phyloP scores from a whole-genome alignment of 495 filamentous ascomycete genomes.

The Talaromyces proteolyticus region DNA sequence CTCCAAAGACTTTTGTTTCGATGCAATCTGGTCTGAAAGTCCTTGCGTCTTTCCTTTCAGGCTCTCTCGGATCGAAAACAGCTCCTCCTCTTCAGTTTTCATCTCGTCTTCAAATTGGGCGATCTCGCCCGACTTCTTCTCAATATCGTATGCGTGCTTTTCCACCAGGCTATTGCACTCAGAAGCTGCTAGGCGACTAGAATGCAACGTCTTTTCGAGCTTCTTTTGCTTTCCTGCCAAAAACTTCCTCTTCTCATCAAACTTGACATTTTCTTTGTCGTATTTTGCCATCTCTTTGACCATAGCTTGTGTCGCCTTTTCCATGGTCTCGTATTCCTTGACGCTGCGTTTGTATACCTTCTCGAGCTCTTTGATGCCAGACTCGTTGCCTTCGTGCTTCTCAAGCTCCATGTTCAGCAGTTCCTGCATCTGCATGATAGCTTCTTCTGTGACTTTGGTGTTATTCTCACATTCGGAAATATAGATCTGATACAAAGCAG shows the following conservation, averaged over 20 bases:
- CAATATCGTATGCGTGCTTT: conserved; percentile 71
- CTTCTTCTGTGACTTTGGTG: conserved; percentile 81
- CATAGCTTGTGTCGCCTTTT: conserved; percentile 73
- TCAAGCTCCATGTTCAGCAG: conserved; percentile 84
- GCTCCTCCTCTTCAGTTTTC: conserved; percentile 72
- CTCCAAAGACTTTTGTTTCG: conserved; percentile 89
- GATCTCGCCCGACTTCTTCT: conserved; percentile 66
- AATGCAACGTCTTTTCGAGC: conserved; percentile 79
- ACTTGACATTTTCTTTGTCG: conserved; percentile 94
- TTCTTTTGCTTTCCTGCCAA: conserved; percentile 86
- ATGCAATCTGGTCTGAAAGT: conserved; percentile 85
- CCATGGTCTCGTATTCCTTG: conserved; percentile 76
- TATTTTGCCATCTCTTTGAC: conserved; percentile 86
- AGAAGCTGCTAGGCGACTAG: conserved; percentile 58
- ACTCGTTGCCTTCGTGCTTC: conserved; percentile 86
- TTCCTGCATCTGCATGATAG: conserved; percentile 82
- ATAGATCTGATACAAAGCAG: conserved; percentile 85
- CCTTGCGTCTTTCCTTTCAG: conserved; percentile 94
- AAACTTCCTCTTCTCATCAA: conserved; percentile 96
- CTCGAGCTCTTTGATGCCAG: conserved; percentile 83
- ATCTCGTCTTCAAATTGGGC: conserved; percentile 65
- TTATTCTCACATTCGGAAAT: conserved; percentile 84
- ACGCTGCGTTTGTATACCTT: conserved; percentile 75
- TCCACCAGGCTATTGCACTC: conserved; percentile 74
- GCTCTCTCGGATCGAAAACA: conserved; percentile 70